These are phyloP conservation scores for Coemansia sp. DNA, from an alignment of 192 early-diverging fungal genomes.

Conservation along the genomic window DNA sequence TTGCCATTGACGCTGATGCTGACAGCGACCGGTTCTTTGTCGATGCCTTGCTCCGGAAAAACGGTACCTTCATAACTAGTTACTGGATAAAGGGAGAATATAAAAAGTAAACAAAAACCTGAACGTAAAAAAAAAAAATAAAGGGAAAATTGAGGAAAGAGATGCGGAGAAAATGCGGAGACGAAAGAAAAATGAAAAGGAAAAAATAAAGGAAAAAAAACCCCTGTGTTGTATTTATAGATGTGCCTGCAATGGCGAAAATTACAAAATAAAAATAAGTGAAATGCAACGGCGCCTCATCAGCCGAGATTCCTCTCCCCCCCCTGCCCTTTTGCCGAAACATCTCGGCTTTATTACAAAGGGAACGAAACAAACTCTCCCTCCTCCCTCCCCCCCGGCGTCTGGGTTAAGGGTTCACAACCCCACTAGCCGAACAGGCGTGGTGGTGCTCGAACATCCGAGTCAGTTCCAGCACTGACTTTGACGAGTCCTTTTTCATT, in stretches of 20 bases:
- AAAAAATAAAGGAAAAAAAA: neutral
- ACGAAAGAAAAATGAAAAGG: neutral
- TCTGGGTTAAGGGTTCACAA: too few relatives aligned
- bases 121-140: conserved; percentile 1
- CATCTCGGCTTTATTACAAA: neutral
- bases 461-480: conserved; percentile 36
- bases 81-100: neutral
- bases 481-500: conserved; percentile 4
- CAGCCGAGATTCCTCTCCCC: neutral
- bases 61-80: conserved; percentile 34
- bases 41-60: conserved; percentile 35
- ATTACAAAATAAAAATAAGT: neutral
- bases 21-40: conserved; percentile 5
- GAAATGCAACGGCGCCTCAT: neutral
- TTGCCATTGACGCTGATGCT: conserved; percentile 6
- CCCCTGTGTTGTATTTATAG: neutral
- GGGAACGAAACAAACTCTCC: neutral
- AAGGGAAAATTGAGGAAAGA: conserved; percentile 8
- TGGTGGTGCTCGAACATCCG: conserved; percentile 36
- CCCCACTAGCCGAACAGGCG: neutral
- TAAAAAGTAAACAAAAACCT: conserved; percentile 14
- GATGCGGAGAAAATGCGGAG: conserved; percentile 3
- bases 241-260: neutral
- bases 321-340: neutral
- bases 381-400: too few relatives aligned